These are phyloP conservation scores for Cutaneotrichosporon curvatum DNA, from an alignment of 1,284 basidiomycete species.

Conservation along the genomic window DNA sequence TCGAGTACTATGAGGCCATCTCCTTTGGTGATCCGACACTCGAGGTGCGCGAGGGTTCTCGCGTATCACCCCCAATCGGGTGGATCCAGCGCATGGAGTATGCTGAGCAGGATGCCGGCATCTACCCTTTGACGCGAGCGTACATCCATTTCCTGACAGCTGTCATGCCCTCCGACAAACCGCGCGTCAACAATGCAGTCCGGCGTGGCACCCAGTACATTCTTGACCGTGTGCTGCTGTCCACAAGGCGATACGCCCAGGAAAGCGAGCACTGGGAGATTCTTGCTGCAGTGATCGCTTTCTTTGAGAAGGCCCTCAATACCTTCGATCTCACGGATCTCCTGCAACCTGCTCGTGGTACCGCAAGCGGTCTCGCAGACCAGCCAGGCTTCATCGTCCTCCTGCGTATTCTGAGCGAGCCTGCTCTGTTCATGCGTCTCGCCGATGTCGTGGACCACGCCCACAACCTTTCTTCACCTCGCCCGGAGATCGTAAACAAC, in stretches of 20 bases:
- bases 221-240: slow-evolving; percentile 74
- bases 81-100: slow-evolving; percentile 54
- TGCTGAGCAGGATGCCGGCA: slow-evolving; percentile 67
- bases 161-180: slow-evolving; percentile 54
- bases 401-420: slow-evolving; percentile 66
- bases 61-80: slow-evolving; percentile 31
- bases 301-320: slow-evolving; percentile 73
- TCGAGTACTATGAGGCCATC: slow-evolving; percentile 56
- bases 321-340: slow-evolving; percentile 65
- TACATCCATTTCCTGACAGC: slow-evolving; percentile 77
- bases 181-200: slow-evolving; percentile 52
- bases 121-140: slow-evolving; percentile 80
- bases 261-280: slow-evolving; percentile 74
- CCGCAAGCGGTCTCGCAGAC: slow-evolving; percentile 41
- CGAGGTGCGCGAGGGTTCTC: slow-evolving; percentile 26
- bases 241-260: slow-evolving; percentile 57
- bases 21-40: slow-evolving; percentile 53
- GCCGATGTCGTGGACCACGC: slow-evolving; percentile 45
- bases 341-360: slow-evolving; percentile 24
- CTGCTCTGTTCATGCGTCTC: slow-evolving; percentile 52
- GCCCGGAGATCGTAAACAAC: slow-evolving; percentile 43
- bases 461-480: slow-evolving; percentile 51
- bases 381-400: slow-evolving; percentile 88
- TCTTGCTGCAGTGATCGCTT: slow-evolving; percentile 74
- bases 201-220: slow-evolving; percentile 61